Evolutionary conservation across 495 filamentous ascomycete species (phyloP).

Genomic region (Neurospora sp.): DNA sequence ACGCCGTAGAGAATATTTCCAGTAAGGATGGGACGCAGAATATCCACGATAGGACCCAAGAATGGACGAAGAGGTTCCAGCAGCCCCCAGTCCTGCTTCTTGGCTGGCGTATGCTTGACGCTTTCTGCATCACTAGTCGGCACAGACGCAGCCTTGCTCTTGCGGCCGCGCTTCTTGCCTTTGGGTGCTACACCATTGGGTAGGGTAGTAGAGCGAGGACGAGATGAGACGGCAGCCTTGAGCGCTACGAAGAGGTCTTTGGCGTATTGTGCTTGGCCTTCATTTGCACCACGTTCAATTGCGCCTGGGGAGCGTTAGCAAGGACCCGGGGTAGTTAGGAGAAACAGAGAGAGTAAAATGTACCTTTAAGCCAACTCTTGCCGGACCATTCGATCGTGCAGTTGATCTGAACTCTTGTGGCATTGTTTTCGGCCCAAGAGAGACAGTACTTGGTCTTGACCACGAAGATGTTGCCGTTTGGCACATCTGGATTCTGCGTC

Average conservation of each 20-base stretch:
- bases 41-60: constrained; percentile 60
- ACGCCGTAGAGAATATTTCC: constrained; percentile 57
- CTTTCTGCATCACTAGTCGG: constrained; percentile 35
- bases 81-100: constrained; percentile 56
- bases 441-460: constrained; percentile 93
- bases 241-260: constrained; percentile 65
- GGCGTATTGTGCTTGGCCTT: constrained; percentile 75
- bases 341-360: not conserved
- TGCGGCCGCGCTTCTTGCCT: constrained; percentile 51
- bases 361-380: constrained; percentile 98
- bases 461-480: constrained; percentile 81
- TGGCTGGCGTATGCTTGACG: constrained; percentile 27
- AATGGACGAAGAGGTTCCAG: constrained; percentile 66
- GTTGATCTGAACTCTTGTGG: constrained; percentile 72
- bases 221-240: constrained; percentile 59
- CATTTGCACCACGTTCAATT: constrained; percentile 91
- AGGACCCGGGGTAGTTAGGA: not conserved
- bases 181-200: constrained; percentile 24
- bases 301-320: constrained; percentile 44
- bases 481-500: constrained; percentile 92
- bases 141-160: constrained; percentile 37
- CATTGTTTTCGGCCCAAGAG: constrained; percentile 77
- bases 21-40: constrained; percentile 58
- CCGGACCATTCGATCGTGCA: constrained; percentile 92
- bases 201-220: constrained; percentile 36